Conservation (phyloP, 1,284 basidiomycete genomes). For the Rhizoctonia solani region DNA sequence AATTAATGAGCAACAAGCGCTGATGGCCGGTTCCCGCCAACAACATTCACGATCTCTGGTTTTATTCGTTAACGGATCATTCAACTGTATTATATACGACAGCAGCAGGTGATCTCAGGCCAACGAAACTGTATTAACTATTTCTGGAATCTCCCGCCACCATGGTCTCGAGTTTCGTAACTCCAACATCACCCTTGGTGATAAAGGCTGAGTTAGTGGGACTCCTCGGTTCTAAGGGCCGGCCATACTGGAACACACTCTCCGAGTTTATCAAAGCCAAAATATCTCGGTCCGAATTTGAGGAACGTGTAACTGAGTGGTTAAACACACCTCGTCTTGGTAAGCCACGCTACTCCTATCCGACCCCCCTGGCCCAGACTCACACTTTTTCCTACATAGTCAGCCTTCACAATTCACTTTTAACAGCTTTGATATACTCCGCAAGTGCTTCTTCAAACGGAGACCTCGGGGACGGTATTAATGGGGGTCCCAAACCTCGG, state of each 20-base stretch:
- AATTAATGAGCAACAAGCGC: background rate
- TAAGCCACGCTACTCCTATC: slow-evolving; percentile 43
- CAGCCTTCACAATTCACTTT: slow-evolving; percentile 76
- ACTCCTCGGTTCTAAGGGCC: slow-evolving; percentile 63
- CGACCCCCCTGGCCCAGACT: slow-evolving; percentile 1
- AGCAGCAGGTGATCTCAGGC: too few species aligned
- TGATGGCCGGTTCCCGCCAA: too few species aligned
- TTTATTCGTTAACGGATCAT: too few species aligned
- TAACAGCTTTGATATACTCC: slow-evolving; percentile 78
- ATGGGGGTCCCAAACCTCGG: slow-evolving; percentile 63
- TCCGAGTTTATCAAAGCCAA: slow-evolving; percentile 67
- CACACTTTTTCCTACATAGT: slow-evolving; percentile 53
- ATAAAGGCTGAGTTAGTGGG: slow-evolving; percentile 49
- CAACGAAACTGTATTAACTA: too few species aligned
- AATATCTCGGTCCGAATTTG: slow-evolving; percentile 73
- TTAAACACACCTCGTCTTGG: slow-evolving; percentile 66
- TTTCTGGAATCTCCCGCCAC: background rate
- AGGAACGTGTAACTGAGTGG: slow-evolving; percentile 64
- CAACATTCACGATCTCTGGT: too few species aligned
- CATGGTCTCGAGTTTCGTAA: slow-evolving; percentile 11
- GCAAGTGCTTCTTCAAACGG: slow-evolving; percentile 46
- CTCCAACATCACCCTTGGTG: slow-evolving; percentile 31
- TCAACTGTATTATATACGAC: too few species aligned
- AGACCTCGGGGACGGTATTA: slow-evolving; percentile 59
- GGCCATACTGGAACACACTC: slow-evolving; percentile 64